Percentiles rank a stretch among this genome's conserved stretches.
phyloP scores from a whole-genome alignment of 2,329 filamentous ascomycete species.

The Talaromyces sp. region DNA sequence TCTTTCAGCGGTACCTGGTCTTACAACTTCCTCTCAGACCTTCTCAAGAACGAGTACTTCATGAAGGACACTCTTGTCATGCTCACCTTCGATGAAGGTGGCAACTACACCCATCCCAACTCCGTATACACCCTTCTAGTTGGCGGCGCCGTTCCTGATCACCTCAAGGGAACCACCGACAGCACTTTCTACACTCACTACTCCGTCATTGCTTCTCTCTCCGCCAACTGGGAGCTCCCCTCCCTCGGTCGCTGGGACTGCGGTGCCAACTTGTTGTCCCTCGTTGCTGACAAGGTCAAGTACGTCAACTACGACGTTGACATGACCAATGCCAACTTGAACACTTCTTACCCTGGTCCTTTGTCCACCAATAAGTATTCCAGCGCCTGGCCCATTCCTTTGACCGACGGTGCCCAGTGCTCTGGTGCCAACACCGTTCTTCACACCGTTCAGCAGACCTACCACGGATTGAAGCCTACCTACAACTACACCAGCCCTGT shows the following conservation, averaged over 20 bases:
- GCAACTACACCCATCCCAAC: constrained; percentile 65
- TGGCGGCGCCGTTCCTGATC: constrained; percentile 64
- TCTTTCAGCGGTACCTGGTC: constrained; percentile 67
- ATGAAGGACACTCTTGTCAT: constrained; percentile 72
- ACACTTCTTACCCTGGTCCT: constrained; percentile 54
- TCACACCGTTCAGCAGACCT: constrained; percentile 34
- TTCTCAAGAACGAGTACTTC: constrained; percentile 67
- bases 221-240: constrained; percentile 66
- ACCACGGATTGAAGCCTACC: constrained; percentile 26
- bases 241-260: constrained; percentile 70
- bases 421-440: constrained; percentile 34
- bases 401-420: constrained; percentile 27
- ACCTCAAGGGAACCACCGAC: constrained; percentile 67
- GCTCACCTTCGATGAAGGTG: constrained; percentile 76
- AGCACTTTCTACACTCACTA: constrained; percentile 70
- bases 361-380: constrained; percentile 25
- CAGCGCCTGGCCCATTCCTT: constrained; percentile 29
- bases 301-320: constrained; percentile 47
- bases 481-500: constrained; percentile 37
- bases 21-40: constrained; percentile 63
- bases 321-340: constrained; percentile 46
- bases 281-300: constrained; percentile 60
- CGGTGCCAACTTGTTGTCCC: constrained; percentile 63
- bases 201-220: constrained; percentile 61
- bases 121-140: constrained; percentile 67